Percentiles rank a stretch among this genome's conserved stretches.
Conservation (phyloP, 2,329 filamentous ascomycete genomes). For the Drechslerella stenobrocha region DNA sequence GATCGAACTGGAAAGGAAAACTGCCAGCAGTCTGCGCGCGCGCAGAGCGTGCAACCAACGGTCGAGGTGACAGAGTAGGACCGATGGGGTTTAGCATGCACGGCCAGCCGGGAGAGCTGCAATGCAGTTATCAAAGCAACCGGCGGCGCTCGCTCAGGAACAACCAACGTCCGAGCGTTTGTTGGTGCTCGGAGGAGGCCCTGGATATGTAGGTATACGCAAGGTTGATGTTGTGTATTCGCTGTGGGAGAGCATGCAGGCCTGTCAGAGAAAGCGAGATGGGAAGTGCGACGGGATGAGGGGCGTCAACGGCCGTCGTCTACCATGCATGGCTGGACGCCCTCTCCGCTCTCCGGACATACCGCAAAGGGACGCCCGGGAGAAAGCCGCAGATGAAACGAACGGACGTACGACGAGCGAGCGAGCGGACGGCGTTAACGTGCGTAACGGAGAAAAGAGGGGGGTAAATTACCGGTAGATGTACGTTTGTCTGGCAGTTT, state of each 20-base stretch:
- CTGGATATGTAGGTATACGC: neutral
- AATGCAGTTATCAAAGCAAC: neutral
- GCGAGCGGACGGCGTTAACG: neutral
- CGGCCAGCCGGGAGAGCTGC: neutral
- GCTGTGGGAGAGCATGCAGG: neutral
- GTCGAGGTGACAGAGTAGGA: slow-evolving; percentile 8
- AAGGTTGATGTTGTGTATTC: neutral
- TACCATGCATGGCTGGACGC: no score
- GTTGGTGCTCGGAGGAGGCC: neutral
- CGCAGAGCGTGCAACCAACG: neutral
- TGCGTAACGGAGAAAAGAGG: neutral
- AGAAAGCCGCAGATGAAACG: neutral
- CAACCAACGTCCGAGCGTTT: neutral
- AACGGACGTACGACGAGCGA: no score
- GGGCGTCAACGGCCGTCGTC: neutral
- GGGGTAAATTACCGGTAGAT: slow-evolving; percentile 1
- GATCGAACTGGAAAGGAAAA: slow-evolving; percentile 2
- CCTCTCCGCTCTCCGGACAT: no score
- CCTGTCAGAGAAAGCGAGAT: neutral
- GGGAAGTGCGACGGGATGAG: neutral
- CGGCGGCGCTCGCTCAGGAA: no score
- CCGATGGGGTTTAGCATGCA: slow-evolving; percentile 18
- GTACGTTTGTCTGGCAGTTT: neutral
- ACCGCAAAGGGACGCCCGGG: neutral
- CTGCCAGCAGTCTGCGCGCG: neutral